Evolutionary conservation across 2,329 filamentous ascomycete species (phyloP).

Genomic region (Scortechinia acanthostroma): DNA sequence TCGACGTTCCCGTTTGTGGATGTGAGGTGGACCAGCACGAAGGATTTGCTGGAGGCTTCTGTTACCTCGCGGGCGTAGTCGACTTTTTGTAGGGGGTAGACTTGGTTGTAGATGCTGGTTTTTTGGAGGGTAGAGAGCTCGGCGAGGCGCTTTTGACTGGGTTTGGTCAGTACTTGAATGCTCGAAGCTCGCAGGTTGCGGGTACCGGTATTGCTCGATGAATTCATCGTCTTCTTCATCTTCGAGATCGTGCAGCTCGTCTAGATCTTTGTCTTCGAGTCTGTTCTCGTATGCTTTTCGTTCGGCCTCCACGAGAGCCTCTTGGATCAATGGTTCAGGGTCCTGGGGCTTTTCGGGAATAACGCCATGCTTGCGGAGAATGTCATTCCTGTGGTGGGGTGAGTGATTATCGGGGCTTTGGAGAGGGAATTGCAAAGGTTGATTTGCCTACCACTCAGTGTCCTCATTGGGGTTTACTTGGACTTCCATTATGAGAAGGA

Average conservation of each 20-base stretch:
- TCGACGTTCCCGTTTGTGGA: conserved; percentile 50
- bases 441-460: background rate
- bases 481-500: background rate
- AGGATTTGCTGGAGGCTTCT: conserved; percentile 40
- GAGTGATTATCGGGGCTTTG: background rate
- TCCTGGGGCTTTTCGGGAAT: conserved; percentile 63
- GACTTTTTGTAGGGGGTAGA: conserved; percentile 59
- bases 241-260: conserved; percentile 56
- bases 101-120: conserved; percentile 53
- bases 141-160: conserved; percentile 49
- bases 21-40: conserved; percentile 44
- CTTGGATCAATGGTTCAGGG: conserved; percentile 60
- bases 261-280: conserved; percentile 57
- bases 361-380: conserved; percentile 58
- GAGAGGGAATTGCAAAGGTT: background rate
- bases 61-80: conserved; percentile 60
- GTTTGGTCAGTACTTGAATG: conserved; percentile 2
- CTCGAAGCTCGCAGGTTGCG: background rate
- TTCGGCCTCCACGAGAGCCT: conserved; percentile 51
- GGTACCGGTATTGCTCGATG: conserved; percentile 48
- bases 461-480: background rate
- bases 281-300: conserved; percentile 52
- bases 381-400: conserved; percentile 50
- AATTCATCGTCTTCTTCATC: conserved; percentile 63
- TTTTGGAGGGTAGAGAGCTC: conserved; percentile 46